Evolutionary conservation across 495 filamentous ascomycete species (phyloP), one percentile per base, ranked within the genome.

Genomic region (Aspergillus bridgeri): DNA sequence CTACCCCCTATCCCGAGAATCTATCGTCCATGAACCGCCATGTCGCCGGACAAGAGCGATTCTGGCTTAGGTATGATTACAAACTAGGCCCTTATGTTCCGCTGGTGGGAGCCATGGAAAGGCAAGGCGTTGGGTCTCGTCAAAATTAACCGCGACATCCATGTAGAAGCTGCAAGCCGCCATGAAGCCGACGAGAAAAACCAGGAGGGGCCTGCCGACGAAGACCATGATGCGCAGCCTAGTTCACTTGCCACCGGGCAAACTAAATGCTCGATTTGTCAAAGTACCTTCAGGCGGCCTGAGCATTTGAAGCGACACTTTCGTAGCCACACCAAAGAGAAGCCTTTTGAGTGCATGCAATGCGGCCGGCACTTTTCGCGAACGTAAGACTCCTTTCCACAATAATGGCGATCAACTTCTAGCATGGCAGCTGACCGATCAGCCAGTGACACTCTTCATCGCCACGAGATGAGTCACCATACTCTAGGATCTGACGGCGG

Each of bases 271-370:
- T 71, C 73, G 5, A 69, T 78, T 27, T 85, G 82, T 53, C 68
- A 75, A 46, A 81, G 75, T 21, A 81, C 79, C 9, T 90, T 90
- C 64, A 82, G 85, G 43, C 72, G 87, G 62, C 78, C 84, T 18
- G 87, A 90, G 64, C 87, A 90, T 69, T 66, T 90, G 44, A 90
- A 88, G 69, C 78, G 87, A 27, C 87, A 90, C 69, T 75, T 87
- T 58, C 80, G 87, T 43, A 87, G 85, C 48, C 87, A 90, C 64
- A 85, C 84, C 1, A 87, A 86, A 57, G 85, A 87, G 65, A 87
- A 86, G 61, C 83, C 82, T 0, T 89, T 89, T 61, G 81, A 84
- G 60, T 90, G 87, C 62, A 70, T 79, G 8, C 79, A 83, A 60
- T 90, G 87, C 66, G 78, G 80, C 22, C 82, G 87, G 51, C 81